Percentiles rank a stretch among this genome's conserved stretches.
Conservation (phyloP, 73 alveolate genomes). For the Paramecium bursaria region DNA sequence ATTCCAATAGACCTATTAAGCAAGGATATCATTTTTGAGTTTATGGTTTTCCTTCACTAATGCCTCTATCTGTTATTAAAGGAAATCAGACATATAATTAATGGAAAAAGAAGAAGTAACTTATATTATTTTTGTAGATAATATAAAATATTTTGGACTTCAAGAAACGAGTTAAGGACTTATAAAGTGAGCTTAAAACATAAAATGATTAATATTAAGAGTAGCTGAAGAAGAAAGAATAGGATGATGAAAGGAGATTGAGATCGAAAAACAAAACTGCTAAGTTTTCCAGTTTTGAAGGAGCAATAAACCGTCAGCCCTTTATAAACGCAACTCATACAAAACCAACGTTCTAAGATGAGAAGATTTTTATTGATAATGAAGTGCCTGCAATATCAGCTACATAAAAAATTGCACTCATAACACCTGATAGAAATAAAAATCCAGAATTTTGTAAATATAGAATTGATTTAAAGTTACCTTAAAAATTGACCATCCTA, state of each 20-base stretch:
- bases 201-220: background rate
- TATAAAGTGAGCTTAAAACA: background rate
- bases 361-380: slow-evolving; percentile 29
- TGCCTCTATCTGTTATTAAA: background rate
- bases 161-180: slow-evolving; percentile 18
- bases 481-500: slow-evolving; percentile 53
- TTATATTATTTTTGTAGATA: background rate
- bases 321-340: slow-evolving; percentile 43
- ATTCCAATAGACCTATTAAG: slow-evolving; percentile 3
- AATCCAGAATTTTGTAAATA: background rate
- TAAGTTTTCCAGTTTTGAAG: slow-evolving; percentile 54
- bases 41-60: slow-evolving; percentile 27
- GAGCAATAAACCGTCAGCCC: slow-evolving; percentile 39
- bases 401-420: slow-evolving; percentile 14
- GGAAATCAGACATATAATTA: slow-evolving; percentile 32
- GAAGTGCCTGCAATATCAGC: slow-evolving; percentile 56
- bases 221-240: background rate
- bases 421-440: slow-evolving; percentile 44
- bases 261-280: slow-evolving; percentile 2
- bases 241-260: slow-evolving; percentile 34
- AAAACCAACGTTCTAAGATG: slow-evolving; percentile 12
- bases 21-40: slow-evolving; percentile 15
- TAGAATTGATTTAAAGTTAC: background rate
- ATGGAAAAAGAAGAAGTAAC: slow-evolving; percentile 34
- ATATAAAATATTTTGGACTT: slow-evolving; percentile 4